Evolutionary conservation across 2,329 filamentous ascomycete genomes (phyloP).

Genomic region (Cadophora luteo-olivacea): DNA sequence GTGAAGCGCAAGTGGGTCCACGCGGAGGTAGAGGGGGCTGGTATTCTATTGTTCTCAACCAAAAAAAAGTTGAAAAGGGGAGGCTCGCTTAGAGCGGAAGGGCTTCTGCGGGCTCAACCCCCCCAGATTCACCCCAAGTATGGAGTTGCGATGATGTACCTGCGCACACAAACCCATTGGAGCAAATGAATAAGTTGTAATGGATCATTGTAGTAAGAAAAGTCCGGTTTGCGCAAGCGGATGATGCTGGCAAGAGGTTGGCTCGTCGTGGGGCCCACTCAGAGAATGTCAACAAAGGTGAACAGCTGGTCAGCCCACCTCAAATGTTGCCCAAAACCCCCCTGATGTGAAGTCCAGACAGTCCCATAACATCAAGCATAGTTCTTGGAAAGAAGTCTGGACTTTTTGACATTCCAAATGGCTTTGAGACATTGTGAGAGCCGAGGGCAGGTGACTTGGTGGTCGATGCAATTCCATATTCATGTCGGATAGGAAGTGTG

Average conservation of each 20-base stretch:
- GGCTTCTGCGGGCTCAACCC: background rate
- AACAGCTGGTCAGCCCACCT: slow-evolving; percentile 3
- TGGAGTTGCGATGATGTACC: background rate
- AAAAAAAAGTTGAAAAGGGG: background rate
- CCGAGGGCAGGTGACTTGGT: too few species aligned
- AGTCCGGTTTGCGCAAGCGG: background rate
- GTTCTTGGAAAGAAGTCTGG: too few species aligned
- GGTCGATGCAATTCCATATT: too few species aligned
- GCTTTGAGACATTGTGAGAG: too few species aligned
- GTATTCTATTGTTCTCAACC: background rate
- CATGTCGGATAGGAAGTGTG: too few species aligned
- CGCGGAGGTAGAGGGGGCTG: background rate
- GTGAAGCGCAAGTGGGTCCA: background rate
- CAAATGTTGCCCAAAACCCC: background rate
- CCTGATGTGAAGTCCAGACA: background rate
- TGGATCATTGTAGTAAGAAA: background rate
- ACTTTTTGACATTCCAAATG: background rate
- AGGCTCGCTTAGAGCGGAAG: background rate
- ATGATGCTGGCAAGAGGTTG: background rate
- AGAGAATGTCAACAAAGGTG: slow-evolving; percentile 15
- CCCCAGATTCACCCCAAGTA: background rate
- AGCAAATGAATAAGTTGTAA: background rate
- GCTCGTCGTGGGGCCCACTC: background rate
- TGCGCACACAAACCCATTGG: background rate
- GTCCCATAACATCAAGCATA: background rate